These are phyloP conservation scores for Cystobasidiopsis lactophilus DNA, from an alignment of 768 basidiomycete genomes.

Conservation along the genomic window DNA sequence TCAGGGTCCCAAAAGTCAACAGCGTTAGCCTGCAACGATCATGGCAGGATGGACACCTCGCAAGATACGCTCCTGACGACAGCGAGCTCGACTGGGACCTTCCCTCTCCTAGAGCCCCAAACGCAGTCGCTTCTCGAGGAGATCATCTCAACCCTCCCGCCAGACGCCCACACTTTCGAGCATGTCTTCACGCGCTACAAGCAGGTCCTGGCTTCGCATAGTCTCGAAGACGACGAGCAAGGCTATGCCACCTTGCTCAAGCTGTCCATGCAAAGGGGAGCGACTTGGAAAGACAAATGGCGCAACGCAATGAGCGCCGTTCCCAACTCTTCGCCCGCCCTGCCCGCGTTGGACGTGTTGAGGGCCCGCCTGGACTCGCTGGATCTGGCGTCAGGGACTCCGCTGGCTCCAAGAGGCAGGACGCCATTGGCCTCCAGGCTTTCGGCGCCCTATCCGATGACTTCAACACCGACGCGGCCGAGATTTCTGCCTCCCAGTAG, in stretches of 20 bases:
- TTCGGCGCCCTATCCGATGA: background rate
- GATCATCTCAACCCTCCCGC: conserved; percentile 3
- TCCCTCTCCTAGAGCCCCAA: background rate
- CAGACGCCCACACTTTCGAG: background rate
- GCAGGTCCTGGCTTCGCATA: background rate
- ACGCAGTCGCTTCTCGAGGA: conserved; percentile 1
- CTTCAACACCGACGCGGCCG: background rate
- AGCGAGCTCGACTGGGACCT: conserved; percentile 4
- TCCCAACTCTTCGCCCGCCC: background rate
- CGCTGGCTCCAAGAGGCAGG: no score
- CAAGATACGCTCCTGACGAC: background rate
- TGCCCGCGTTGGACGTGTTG: background rate
- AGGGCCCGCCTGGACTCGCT: background rate
- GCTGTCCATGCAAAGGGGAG: conserved; percentile 55
- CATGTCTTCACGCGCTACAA: conserved; percentile 7
- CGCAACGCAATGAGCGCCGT: conserved; percentile 34
- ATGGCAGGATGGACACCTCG: no score
- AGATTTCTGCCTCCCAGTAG: background rate
- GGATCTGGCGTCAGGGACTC: background rate
- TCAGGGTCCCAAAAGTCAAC: no score
- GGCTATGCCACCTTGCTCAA: conserved; percentile 56
- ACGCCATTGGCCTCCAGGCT: no score
- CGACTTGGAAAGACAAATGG: conserved; percentile 69
- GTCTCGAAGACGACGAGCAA: background rate
- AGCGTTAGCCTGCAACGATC: no score